Base-by-base conservation (phyloP, 768 basidiomycete species). In the Tulasnella sp. region DNA sequence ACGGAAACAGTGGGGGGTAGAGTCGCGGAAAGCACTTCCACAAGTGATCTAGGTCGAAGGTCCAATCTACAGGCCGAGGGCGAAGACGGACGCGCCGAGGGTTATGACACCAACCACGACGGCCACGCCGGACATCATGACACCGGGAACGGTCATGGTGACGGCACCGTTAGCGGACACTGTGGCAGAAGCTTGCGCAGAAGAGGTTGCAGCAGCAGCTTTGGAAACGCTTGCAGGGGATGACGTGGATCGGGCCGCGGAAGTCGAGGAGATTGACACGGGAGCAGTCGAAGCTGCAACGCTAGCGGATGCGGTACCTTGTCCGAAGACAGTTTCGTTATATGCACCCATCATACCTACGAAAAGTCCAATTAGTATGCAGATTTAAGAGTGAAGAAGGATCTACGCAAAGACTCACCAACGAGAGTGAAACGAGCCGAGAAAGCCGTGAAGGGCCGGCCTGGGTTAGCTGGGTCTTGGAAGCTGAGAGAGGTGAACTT, bases 361-460 rank as follows among this genome's bases (percentile, higher is more conserved):
- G 58, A 64, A 34, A 34, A 64, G 58, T n/a, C n/a, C n/a, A n/a
- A n/a, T n/a, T n/a, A n/a, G n/a, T n/a, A n/a, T n/a, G n/a, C n/a
- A n/a, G n/a, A n/a, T n/a, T n/a, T n/a, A n/a, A n/a, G n/a, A n/a
- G n/a, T n/a, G n/a, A n/a, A n/a, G n/a, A n/a, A n/a, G n/a, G n/a
- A n/a, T n/a, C n/a, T n/a, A n/a, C n/a, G n/a, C n/a, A 52, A 17
- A 25, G 22, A 45, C 67, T 67, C 14, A 49, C 67, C 64, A 49
- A 79, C 49, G 11, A 49, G 81, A 80, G 79, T 80, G 79, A 83
- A 83, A 40, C 78, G 79, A 19, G 83, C 83, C 14, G 82, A 83
- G 80, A 80, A 84, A 29, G 82, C 80, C 76, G 82, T 76, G 78
- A 82, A 83, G 34, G 80, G 80, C 75, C 81, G 82, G 40, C 79